phyloP scores from a whole-genome alignment of 2,329 filamentous ascomycete genomes.

The Remersonia thermophila region DNA sequence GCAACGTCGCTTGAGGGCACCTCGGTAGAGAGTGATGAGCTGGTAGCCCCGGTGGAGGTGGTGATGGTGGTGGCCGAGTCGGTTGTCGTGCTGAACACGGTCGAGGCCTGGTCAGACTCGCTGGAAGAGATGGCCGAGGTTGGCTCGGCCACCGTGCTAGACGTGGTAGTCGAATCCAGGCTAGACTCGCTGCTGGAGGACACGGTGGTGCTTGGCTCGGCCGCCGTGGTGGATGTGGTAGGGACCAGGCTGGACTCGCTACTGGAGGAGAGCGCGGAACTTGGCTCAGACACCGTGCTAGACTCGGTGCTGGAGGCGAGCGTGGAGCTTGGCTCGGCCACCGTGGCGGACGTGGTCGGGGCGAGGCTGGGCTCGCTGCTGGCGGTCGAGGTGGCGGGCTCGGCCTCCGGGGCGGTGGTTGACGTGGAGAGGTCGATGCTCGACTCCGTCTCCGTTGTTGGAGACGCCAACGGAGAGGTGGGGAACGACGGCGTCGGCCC shows the following conservation, averaged over 20 bases:
- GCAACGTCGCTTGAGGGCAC: not conserved
- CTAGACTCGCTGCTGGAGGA: not conserved
- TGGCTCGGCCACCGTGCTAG: not conserved
- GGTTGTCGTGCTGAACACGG: not conserved
- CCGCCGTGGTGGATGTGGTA: not conserved
- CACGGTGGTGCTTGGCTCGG: not conserved
- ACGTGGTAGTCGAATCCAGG: not conserved
- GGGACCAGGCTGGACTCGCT: not conserved
- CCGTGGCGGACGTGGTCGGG: not conserved
- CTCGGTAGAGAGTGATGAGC: not conserved
- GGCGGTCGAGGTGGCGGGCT: not conserved
- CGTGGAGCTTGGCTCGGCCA: not conserved
- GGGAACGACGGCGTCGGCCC: not conserved
- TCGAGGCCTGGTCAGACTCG: not conserved
- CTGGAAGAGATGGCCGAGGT: not conserved
- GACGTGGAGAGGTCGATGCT: not conserved
- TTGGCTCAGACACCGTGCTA: not conserved
- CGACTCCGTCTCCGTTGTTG: not conserved
- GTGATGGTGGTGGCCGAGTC: not conserved
- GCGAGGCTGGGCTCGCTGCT: not conserved
- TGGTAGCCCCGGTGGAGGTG: not conserved
- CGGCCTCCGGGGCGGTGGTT: not conserved
- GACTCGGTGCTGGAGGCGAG: not conserved
- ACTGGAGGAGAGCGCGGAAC: not conserved
- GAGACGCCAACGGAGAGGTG: not conserved